Evolutionary conservation across 768 basidiomycete genomes (phyloP).

Genomic region (Kwoniella shandongensis): DNA sequence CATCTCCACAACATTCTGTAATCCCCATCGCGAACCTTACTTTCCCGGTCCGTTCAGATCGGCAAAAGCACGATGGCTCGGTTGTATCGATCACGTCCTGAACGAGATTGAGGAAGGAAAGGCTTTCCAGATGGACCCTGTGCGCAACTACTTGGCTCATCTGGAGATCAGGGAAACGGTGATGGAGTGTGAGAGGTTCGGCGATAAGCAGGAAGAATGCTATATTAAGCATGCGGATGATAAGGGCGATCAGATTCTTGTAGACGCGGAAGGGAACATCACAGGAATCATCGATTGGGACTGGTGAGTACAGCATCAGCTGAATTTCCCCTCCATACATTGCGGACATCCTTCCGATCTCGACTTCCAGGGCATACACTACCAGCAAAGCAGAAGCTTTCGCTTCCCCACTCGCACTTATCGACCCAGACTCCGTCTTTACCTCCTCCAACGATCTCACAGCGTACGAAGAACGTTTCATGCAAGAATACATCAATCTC

Average conservation of each 20-base stretch:
- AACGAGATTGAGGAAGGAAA: slow-evolving; percentile 2
- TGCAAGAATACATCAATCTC: slow-evolving; percentile 3
- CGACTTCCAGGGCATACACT: slow-evolving; percentile 17
- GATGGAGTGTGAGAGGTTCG: not conserved
- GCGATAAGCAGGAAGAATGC: slow-evolving; percentile 7
- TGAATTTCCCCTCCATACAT: too few species aligned
- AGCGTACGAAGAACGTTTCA: slow-evolving; percentile 5
- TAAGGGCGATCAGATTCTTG: slow-evolving; percentile 44
- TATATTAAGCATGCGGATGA: slow-evolving; percentile 33
- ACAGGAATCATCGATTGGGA: slow-evolving; percentile 51
- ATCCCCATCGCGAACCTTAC: too few species aligned
- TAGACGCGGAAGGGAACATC: slow-evolving; percentile 34
- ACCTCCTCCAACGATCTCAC: slow-evolving; percentile 2
- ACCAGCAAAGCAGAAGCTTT: slow-evolving; percentile 26
- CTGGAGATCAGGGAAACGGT: slow-evolving; percentile 14
- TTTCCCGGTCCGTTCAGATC: slow-evolving; percentile 19
- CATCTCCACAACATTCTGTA: too few species aligned
- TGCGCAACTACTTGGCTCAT: slow-evolving; percentile 15
- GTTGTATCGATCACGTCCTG: slow-evolving; percentile 14
- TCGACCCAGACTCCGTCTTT: not conserved
- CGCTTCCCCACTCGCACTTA: slow-evolving; percentile 3
- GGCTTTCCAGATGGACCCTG: not conserved
- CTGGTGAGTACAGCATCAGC: too few species aligned
- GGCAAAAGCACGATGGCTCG: slow-evolving; percentile 14
- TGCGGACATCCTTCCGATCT: too few species aligned